Percentiles rank a stretch among this genome's conserved stretches.
These are phyloP conservation scores for Cryptococcus sp. DNA, from an alignment of 1,284 basidiomycete species.

Conservation along the genomic window DNA sequence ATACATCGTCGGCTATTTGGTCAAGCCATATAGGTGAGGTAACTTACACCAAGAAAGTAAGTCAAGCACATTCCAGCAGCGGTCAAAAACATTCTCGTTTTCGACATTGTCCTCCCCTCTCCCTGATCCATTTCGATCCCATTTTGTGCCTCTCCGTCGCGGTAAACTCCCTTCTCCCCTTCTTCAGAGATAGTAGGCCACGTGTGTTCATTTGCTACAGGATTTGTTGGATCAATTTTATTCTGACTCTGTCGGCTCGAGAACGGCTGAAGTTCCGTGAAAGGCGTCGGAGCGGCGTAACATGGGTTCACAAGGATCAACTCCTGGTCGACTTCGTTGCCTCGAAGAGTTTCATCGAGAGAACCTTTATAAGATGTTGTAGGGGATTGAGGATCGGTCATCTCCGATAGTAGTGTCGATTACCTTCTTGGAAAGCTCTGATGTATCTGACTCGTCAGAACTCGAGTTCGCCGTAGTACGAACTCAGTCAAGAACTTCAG, in stretches of 20 bases:
- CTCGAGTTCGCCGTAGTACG: no score
- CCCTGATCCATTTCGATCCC: neutral
- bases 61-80: slow-evolving; percentile 5
- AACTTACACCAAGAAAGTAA: slow-evolving; percentile 5
- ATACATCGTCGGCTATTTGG: neutral
- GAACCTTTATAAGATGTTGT: neutral
- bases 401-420: neutral
- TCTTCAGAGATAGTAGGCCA: neutral
- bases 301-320: neutral
- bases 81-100: slow-evolving; percentile 3
- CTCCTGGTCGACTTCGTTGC: neutral
- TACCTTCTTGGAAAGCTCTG: no score
- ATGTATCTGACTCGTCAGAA: no score
- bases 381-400: neutral
- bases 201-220: neutral
- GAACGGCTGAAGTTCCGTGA: neutral
- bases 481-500: no score
- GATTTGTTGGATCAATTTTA: neutral
- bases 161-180: neutral
- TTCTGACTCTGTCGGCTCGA: neutral
- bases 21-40: neutral
- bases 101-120: neutral
- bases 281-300: neutral
- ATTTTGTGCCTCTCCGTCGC: no score
- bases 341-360: neutral